Base-by-base conservation (phyloP, 2,329 filamentous ascomycete genomes). In the Hysterium pulicare region DNA sequence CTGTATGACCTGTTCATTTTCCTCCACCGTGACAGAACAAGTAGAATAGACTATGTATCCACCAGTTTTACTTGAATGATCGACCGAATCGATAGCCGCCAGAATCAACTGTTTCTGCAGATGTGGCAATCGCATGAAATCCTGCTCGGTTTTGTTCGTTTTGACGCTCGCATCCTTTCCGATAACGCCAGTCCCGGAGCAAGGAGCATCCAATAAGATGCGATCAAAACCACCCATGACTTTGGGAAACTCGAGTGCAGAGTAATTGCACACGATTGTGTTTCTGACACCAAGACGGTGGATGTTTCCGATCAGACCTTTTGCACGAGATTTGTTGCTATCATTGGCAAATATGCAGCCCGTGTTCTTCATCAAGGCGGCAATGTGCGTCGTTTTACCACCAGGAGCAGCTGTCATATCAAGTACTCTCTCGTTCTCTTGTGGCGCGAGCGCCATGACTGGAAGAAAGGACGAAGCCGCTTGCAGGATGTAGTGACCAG, bases 321-420 rank as follows among this genome's bases (percentile, higher is more conserved):
- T 97, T 38, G 90, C 81, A 81, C 93, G 87, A 46, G 83, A 75
- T 69, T 95, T 95, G 76, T 86, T 96, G 55, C 87, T 83, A 80
- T 98, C 93, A 75, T 98, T 98, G 64, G 93, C 91, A 61, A 98
- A 89, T 53, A 98, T 84, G 54, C 86, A 86, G 42, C 93, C 93
- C 0, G 91, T 97, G 71, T 98, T 98, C 71, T 90, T 90, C 90
- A 96, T 96, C 62, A 97, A 72, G 0, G 91, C 91, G n/a, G 91
- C 88, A 66, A 95, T 86, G 69, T 96, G 89, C 5, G 91, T 96
- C 8, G 90, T 95, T 71, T 97, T 97, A 70, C 91, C 91, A 73
- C 91, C 91, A 46, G 91, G 91, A 48, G 91, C 91, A 54, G 93
- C 86, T 39, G 93, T 89, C 90, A 97, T 85, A 75, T 95, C 91